Evolutionary conservation across 352 stramenopile genomes (phyloP), one percentile per base, ranked within the genome.

Genomic region (Aphanomyces invadans): DNA sequence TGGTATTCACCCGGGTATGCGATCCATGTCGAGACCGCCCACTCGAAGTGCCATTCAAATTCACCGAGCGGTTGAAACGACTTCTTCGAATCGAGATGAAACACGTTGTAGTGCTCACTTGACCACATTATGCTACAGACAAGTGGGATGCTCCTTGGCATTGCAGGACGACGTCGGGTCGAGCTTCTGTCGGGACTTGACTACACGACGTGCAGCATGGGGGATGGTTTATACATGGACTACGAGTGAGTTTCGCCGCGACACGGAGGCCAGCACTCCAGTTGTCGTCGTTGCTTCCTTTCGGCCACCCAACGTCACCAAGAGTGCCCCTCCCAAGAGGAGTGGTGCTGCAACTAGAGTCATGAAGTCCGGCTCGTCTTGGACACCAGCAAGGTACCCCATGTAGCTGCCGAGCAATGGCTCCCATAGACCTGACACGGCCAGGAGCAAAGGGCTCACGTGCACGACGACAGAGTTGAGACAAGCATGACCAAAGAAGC

Each of bases 401-500:
- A 67, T 45, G 31, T 45, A 25, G 11, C 39, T 59, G 10, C 60
- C 60, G 23, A 67, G 38, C 39, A 67, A 23, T 21, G 60, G 60
- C 29, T 67, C 60, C 39, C 39, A 67, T 1, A 67, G 44, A 21
- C 25, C 48, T 2, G 31, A n/a, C 9, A 67, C 60, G 17, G 60
- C 36, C 3, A 67, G 26, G 19, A 67, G 49, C 23, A 67, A 31
- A 9, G 60, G 42, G 21, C 60, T 67, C 39, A 60, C 45, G 28
- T 67, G 31, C 31, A 57, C 48, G 55, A 67, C 42, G 32, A 44
- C 60, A 21, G 54, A 11, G 29, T 67, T 67, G 15, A 51, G 21
- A 32, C n/a, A 49, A 17, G 60, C 48, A 51, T 67, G 60, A 4
- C 60, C 60, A 57, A 51, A 49, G 33, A 67, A 57, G 19, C 60